Evolutionary conservation across 345 rosid species (phyloP), one percentile per base, ranked within the genome.

Genomic region (Lumnitzera littorea): DNA sequence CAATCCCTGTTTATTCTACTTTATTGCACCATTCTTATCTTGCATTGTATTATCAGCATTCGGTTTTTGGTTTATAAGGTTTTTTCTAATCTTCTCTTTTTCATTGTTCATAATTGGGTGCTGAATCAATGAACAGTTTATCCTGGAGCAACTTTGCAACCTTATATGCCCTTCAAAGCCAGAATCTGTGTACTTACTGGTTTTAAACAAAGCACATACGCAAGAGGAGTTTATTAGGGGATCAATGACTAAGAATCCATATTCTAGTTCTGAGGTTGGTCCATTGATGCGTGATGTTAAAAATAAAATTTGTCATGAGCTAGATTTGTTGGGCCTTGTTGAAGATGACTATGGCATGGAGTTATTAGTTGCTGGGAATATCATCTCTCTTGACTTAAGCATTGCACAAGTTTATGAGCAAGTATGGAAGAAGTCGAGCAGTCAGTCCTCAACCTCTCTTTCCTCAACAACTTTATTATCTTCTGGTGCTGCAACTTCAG

Each of bases 291-390:
- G 99, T 53, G 99, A 94, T 70, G 99, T 94, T 62, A 94, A 94
- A 74, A 90, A 94, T 72, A 94, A 94, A 71, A 94, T 94, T 62
- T 94, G 97, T 76, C 91, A 83, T 67, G 97, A 90, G 67, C 74
- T 94, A 80, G 99, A 94, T 67, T 77, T 94, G 52, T 59, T 90
- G 50, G 88, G 91, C 55, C 89, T 94, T 74, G 72, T 88, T 51
- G 99, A 90, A 76, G 99, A 94, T 83, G 99, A 90, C 80, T 88
- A 74, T 71, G 86, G 97, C 69, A 86, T 94, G 99, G 99, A 94
- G 78, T 76, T 94, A 65, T 80, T 94, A 60, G 96, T 94, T 41
- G 96, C 99, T 57, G 97, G 99, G 68, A 94, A 88, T 84, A 94
- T 94, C 29, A 94, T 94, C 71, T 88, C 97, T 62, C 91, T 94